Conservation (phyloP, 176 grass and related monocot genomes). For the Ampelocalamus luodianensis region DNA sequence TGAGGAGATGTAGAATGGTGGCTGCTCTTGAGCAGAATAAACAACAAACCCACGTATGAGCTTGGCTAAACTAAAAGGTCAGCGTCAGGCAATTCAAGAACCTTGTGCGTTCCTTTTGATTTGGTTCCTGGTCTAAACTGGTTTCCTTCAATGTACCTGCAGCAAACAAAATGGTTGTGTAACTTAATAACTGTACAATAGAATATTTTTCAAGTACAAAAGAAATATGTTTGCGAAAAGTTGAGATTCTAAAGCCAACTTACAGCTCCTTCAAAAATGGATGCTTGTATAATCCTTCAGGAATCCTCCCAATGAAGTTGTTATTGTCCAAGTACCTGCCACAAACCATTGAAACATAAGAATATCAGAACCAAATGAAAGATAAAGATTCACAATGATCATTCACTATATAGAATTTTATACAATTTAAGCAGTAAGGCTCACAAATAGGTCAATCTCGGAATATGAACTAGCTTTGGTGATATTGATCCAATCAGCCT, state of each 20-base stretch:
- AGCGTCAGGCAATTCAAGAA: constrained; percentile 77
- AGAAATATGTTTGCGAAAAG: constrained; percentile 5
- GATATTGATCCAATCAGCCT: constrained; percentile 83
- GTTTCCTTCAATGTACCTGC: constrained; percentile 88
- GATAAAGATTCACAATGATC: neutral
- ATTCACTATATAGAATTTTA: neutral
- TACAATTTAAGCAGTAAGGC: constrained; percentile 31
- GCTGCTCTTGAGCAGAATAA: neutral
- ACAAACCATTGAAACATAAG: constrained; percentile 14
- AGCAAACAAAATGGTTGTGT: constrained; percentile 20
- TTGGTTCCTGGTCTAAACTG: constrained; percentile 83
- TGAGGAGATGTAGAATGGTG: constrained; percentile 19
- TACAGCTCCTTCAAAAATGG: constrained; percentile 92
- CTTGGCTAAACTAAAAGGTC: constrained; percentile 69
- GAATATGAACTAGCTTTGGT: constrained; percentile 74
- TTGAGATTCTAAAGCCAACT: constrained; percentile 40
- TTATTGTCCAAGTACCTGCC: constrained; percentile 86
- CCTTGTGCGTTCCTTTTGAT: constrained; percentile 88
- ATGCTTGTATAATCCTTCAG: constrained; percentile 89
- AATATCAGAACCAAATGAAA: constrained; percentile 22
- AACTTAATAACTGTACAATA: neutral
- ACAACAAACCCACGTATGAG: neutral
- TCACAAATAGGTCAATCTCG: constrained; percentile 93
- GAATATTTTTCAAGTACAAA: neutral
- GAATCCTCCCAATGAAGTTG: constrained; percentile 91